Percentiles rank a stretch among this genome's conserved stretches.
phyloP scores from a whole-genome alignment of 805 yeast species.

The Myxozyma lipomycoides region DNA sequence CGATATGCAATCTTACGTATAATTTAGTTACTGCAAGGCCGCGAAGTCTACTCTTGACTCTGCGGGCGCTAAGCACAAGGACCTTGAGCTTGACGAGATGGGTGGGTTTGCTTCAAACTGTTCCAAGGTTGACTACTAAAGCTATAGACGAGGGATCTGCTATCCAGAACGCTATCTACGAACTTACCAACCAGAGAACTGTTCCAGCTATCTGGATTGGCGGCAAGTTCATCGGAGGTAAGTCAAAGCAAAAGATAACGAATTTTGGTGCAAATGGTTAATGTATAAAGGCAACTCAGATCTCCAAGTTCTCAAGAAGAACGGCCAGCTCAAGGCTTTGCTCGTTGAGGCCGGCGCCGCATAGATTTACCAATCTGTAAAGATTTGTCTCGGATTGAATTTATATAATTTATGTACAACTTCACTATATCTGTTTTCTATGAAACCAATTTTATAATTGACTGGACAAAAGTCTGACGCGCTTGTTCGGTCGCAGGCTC shows the following conservation, averaged over 20 bases:
- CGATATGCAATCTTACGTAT: neutral
- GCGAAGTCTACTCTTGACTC: conserved; percentile 44
- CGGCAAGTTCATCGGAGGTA: conserved; percentile 92
- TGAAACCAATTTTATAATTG: conserved; percentile 2
- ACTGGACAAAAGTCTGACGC: conserved; percentile 11
- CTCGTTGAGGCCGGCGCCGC: conserved; percentile 29
- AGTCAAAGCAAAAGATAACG: neutral
- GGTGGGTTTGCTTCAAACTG: conserved; percentile 8
- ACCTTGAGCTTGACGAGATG: conserved; percentile 35
- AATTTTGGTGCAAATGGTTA: neutral
- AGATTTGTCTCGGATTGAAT: neutral
- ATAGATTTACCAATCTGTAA: neutral
- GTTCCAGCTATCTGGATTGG: conserved; percentile 90
- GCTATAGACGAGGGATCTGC: conserved; percentile 64
- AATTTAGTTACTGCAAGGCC: conserved; percentile 40
- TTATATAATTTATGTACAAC: neutral
- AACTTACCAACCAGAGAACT: conserved; percentile 83
- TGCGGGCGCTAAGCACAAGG: conserved; percentile 44
- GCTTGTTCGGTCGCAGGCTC: conserved; percentile 55
- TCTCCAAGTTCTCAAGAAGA: conserved; percentile 63
- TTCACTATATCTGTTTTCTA: neutral
- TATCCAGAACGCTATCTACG: conserved; percentile 71
- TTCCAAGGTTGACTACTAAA: neutral
- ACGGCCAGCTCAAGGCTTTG: conserved; percentile 53
- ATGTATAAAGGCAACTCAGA: conserved; percentile 56